Evolutionary conservation across 495 filamentous ascomycete genomes (phyloP), one percentile per base, ranked within the genome.

Genomic region (Aspergillus incahuasiensis): DNA sequence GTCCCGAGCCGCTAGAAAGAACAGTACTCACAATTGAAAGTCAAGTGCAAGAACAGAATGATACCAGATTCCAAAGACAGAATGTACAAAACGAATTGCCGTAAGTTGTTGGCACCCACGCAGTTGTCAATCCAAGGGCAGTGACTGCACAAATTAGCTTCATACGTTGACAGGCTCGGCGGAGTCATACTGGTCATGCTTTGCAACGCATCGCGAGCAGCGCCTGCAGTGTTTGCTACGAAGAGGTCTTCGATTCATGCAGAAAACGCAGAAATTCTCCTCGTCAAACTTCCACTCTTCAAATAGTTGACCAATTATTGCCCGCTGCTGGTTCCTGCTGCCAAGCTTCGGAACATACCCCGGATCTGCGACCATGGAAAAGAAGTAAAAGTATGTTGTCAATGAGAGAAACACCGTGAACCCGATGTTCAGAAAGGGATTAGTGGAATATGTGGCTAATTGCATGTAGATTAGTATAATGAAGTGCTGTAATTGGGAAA

Each of bases 101-200:
- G 85, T 61, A 95, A 86, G 66, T 98, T 98, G 65, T 96, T 97
- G 38, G 92, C 79, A 40, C 88, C 94, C 38, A 98, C 82, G 65
- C 94, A 98, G 72, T 96, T 97, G 69, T 94, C 86, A 35, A 97
- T 90, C 94, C 94, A 98, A 0, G 94, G 94, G 63, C 94, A 98
- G 67, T 98, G 94, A 63, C 92, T 97, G 54, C 32, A 21, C 25
- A n/a, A 67, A 86, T 76, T 57, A 55, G 44, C 22, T 42, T 38
- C 30, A 5, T 30, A 21, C 21, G 49, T 25, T 7, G 24, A 18
- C 50, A 6, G 13, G 34, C 5, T 5, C 22, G 7, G 25, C 5
- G 15, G 38, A 25, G 16, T 74, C 91, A 77, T 73, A 96, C 92
- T 98, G 94, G 66, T 98, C 94, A 70, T 97, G 89, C 72, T 94